A percentile compares a stretch with the other conserved stretches of the same genome.
phyloP scores from a whole-genome alignment of 805 yeast genomes.

The Cyberlindnera maritima region DNA sequence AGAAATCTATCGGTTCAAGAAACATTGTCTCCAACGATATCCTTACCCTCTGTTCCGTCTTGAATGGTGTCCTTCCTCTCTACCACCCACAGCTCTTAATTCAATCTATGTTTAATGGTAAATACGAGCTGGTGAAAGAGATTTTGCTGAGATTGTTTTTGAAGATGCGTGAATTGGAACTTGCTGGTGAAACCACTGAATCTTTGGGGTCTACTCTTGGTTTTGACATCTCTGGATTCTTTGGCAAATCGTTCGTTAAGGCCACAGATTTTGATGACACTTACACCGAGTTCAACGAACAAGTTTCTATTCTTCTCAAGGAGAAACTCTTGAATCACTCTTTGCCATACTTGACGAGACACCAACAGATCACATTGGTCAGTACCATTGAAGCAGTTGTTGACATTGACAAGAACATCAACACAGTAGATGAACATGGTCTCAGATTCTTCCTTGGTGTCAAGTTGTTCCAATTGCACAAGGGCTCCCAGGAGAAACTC shows the following conservation, averaged over 20 bases:
- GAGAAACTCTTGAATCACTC: constrained; percentile 63
- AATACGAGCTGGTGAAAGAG: constrained; percentile 50
- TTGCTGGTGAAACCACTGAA: constrained; percentile 29
- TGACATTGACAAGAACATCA: constrained; percentile 44
- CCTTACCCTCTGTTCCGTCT: constrained; percentile 66
- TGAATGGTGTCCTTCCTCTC: constrained; percentile 87
- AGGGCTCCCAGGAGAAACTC: constrained; percentile 47
- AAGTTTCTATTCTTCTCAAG: constrained; percentile 46
- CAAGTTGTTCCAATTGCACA: constrained; percentile 59
- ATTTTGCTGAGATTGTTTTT: constrained; percentile 54
- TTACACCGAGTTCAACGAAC: constrained; percentile 38
- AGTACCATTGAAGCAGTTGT: constrained; percentile 64
- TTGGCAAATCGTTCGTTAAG: constrained; percentile 5
- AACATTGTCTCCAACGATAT: constrained; percentile 53
- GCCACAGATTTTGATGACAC: constrained; percentile 33
- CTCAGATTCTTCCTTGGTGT: constrained; percentile 68
- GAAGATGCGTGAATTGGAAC: constrained; percentile 51
- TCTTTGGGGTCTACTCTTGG: constrained; percentile 30
- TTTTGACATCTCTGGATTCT: constrained; percentile 30
- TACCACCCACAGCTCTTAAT: constrained; percentile 89
- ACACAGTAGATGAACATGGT: constrained; percentile 50
- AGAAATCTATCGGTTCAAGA: constrained; percentile 55
- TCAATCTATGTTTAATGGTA: constrained; percentile 67
- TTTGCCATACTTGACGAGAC: constrained; percentile 81
- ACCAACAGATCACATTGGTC: constrained; percentile 82